Conservation (phyloP, 2,329 filamentous ascomycete species). For the Metarhizium humberi region DNA sequence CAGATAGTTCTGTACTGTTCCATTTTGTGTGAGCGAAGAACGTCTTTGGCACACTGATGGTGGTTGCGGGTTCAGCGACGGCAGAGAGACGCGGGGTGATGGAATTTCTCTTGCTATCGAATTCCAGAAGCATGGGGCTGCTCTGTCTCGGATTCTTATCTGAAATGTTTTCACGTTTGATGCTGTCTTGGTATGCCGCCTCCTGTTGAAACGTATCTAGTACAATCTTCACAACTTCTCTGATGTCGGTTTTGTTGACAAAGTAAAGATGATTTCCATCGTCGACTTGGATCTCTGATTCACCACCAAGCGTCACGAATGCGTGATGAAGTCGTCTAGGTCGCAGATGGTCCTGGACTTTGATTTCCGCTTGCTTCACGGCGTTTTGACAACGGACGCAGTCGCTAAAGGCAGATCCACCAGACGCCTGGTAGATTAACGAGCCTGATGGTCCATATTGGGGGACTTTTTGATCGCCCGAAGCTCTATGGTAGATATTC, state of each 20-base stretch:
- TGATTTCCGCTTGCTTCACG: conserved; percentile 2
- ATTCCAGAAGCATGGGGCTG: conserved; percentile 7
- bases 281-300: not conserved
- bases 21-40: conserved; percentile 16
- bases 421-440: not conserved
- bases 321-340: conserved; percentile 1
- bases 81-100: conserved; percentile 16
- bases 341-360: conserved; percentile 3
- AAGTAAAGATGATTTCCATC: conserved; percentile 7
- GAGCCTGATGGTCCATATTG: not conserved
- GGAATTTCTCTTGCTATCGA: conserved; percentile 12
- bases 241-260: conserved; percentile 8
- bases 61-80: conserved; percentile 22
- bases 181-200: not conserved
- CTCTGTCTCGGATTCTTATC: not conserved
- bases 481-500: not conserved
- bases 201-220: conserved; percentile 2
- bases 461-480: not conserved
- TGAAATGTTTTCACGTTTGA: not conserved
- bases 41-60: conserved; percentile 22
- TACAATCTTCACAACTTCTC: conserved; percentile 6
- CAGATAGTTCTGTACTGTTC: not conserved
- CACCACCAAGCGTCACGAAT: not conserved
- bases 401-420: not conserved
- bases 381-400: not conserved